Base-by-base conservation (phyloP, 495 filamentous ascomycete genomes). In the Daldinia grandis region DNA sequence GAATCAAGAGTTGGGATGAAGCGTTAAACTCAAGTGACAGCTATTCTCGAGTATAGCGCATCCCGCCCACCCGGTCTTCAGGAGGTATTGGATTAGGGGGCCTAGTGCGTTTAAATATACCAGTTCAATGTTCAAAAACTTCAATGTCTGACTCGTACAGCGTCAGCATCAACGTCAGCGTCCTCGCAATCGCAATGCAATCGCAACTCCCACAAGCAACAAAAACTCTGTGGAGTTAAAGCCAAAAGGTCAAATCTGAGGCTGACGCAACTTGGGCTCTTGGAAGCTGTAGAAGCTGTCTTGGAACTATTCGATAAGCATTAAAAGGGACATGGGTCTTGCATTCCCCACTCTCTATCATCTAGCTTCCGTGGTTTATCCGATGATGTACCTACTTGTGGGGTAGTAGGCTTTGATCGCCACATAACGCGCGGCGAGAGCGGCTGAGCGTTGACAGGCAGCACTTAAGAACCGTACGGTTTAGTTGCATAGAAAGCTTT, bases 201-300 rank as follows among this genome's bases (percentile, higher is more conserved):
- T 64, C 44, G 59, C 44, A 59, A n/a, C 60, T 69, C 25, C 55
- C 17, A 47, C 42, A 44, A 24, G 17, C 19, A 47, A 9, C 19
- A 47, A 47, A 47, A 47, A 47, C 19, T 53, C 27, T 10, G 54
- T 58, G 44, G 60, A 69, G 54, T 59, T 64, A 19, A 58, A 61
- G 31, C 49, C 25, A 54, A 33, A 53, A 19, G 56, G 27, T 37
- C 40, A 10, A 35, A 64, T 55, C 38, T 37, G 58, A 68, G 64
- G 69, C 55, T 72, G 69, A 72, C 64, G 69, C 69, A 72, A 55
- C 69, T 64, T 66, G 44, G 66, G 65, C 58, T 51, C 64, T 68
- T 47, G 28, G 58, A 56, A 68, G 62, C 62, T 66, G 17, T 65
- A 35, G 38, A 50, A 42, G 40, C 51, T 51, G 54, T 57, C 33